Base-by-base conservation (phyloP, 2,329 filamentous ascomycete species). In the Xylariaceae sp. region DNA sequence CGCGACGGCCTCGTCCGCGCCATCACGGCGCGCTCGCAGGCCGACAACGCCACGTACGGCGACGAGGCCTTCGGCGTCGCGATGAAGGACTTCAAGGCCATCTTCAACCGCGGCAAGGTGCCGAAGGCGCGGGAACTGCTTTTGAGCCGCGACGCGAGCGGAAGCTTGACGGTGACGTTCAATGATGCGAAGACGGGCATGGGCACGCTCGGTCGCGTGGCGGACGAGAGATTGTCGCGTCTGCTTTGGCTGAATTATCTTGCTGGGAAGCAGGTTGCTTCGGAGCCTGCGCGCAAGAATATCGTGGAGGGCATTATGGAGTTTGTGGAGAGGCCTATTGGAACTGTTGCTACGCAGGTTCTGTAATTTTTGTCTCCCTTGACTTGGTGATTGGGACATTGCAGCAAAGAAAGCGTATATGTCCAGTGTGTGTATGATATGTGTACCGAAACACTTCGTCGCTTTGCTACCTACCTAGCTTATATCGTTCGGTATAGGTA, bases 161-260 rank as follows among this genome's bases (percentile, higher is more conserved):
- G 93, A 1, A 77, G 73, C 53, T 73, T 96, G 68, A 82, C 83
- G 61, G 82, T 91, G 50, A 80, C 87, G 64, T 92, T 87, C 68
- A 82, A 88, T 63, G 77, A 81, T 51, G 80, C 78, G 71, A 70
- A 76, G 71, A 66, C 68, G 59, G 76, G 73, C 53, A 74, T 79
- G 77, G 72, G 82, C 73, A 72, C 78, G 5, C 72, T 97, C 66
- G 94, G 94, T 1, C 77, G 80, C 0, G 85, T 97, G 0, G 68
- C 74, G 0, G 94, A 97, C 70, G 89, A 94, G 77, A 80, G 93
- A 56, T 79, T 99, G 10, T 88, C 88, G 58, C 84, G 89, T 59
- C 76, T 93, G 61, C 77, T 97, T 18, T 97, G 93, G 93, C 76
- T 97, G 71, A 88, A 92, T 66, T 99, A 96, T 74, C 78, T 99